Percentiles rank a stretch among this genome's conserved stretches.
Conservation (phyloP, 257 asterid species). For the Petunia secreta region DNA sequence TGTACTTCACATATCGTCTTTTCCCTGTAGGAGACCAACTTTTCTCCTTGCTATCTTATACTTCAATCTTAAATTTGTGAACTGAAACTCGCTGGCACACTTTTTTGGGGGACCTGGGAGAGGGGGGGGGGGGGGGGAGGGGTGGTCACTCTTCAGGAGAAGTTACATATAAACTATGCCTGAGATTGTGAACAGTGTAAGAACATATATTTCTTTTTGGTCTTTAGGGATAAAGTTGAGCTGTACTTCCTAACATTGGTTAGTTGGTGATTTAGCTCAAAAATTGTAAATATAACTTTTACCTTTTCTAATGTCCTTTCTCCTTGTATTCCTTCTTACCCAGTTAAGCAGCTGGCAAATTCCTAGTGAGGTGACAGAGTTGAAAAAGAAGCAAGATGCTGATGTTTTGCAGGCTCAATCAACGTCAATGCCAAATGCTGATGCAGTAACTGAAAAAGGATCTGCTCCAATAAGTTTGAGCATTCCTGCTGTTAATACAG, state of each 20-base stretch:
- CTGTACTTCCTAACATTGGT: background rate
- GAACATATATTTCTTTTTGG: no score
- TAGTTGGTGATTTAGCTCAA: conserved; percentile 15
- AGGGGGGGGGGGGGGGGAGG: no score
- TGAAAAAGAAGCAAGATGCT: conserved; percentile 72
- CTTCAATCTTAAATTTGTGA: no score
- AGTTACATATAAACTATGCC: no score
- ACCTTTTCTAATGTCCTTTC: conserved; percentile 9
- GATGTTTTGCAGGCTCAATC: conserved; percentile 63
- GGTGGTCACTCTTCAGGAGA: no score
- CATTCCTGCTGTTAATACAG: conserved; percentile 91
- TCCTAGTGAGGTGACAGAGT: conserved; percentile 80
- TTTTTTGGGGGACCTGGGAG: no score
- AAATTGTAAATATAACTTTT: background rate
- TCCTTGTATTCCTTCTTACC: conserved; percentile 37
- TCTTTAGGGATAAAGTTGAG: background rate
- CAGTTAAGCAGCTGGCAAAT: conserved; percentile 99
- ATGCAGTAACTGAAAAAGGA: conserved; percentile 61
- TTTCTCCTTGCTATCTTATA: no score
- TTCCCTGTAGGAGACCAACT: no score
- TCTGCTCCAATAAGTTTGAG: conserved; percentile 66
- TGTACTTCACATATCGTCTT: no score
- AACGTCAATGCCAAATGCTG: conserved; percentile 45
- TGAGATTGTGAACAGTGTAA: no score
- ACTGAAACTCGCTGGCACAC: no score